Evolutionary conservation across 495 filamentous ascomycete species (phyloP).

Genomic region (Aspergillus coremiiformis): DNA sequence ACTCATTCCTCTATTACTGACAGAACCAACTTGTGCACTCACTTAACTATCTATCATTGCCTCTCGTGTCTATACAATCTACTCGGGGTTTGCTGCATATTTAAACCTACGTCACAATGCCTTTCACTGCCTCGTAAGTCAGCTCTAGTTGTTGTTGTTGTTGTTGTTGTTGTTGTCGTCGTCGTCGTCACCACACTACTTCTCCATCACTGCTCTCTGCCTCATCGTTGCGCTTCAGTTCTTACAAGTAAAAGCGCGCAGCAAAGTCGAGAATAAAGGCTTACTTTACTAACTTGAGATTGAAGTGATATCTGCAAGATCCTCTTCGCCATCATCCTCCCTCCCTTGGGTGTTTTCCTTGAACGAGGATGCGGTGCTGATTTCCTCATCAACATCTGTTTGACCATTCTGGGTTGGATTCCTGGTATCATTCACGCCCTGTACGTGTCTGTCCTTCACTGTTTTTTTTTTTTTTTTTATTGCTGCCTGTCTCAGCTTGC

Average conservation of each 20-base stretch:
- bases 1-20: neutral
- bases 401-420: conserved; percentile 77
- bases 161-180: too few species aligned
- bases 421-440: conserved; percentile 69
- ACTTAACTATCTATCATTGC: neutral
- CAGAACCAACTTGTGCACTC: neutral
- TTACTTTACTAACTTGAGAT: neutral
- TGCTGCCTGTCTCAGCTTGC: conserved; percentile 9
- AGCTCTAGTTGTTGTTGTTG: too few species aligned
- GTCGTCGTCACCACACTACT: neutral
- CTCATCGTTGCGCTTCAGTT: neutral
- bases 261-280: neutral
- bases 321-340: conserved; percentile 78
- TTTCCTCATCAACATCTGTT: conserved; percentile 77
- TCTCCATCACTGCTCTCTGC: neutral
- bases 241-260: neutral
- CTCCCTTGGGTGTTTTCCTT: conserved; percentile 86
- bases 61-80: neutral
- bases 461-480: neutral
- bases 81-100: neutral
- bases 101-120: conserved; percentile 37
- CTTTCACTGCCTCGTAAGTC: conserved; percentile 59
- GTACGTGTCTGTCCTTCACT: conserved; percentile 36
- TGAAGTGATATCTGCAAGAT: conserved; percentile 85
- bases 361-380: conserved; percentile 79